phyloP scores from a whole-genome alignment of 176 grass and related monocot species.

The Oryza longistaminata region DNA sequence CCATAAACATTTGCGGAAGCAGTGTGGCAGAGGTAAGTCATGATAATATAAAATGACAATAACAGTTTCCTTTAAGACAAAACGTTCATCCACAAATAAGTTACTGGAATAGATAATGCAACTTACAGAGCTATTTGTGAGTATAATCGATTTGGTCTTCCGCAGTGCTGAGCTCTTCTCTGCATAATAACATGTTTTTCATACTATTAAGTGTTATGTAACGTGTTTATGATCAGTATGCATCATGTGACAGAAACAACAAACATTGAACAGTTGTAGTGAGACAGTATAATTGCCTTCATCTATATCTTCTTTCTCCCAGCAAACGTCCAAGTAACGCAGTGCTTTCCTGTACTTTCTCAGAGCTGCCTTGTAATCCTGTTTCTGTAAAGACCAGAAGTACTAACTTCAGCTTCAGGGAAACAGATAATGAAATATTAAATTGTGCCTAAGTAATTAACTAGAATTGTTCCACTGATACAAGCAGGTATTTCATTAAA shows the following conservation, averaged over 20 bases:
- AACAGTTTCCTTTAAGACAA: constrained; percentile 4
- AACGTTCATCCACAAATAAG: constrained; percentile 3
- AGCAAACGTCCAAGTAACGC: constrained; percentile 92
- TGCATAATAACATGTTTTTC: constrained; percentile 45
- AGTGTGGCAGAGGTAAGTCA: background rate
- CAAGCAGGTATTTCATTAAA: background rate
- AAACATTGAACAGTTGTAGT: constrained; percentile 10
- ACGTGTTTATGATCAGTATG: constrained; percentile 6
- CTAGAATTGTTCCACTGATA: background rate
- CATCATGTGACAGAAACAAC: constrained; percentile 25
- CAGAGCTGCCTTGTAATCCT: constrained; percentile 89
- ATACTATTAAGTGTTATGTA: constrained; percentile 33
- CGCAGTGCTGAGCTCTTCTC: constrained; percentile 84
- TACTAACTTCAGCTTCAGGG: constrained; percentile 21
- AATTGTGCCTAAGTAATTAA: background rate
- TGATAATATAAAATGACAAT: constrained; percentile 21
- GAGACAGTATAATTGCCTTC: constrained; percentile 58
- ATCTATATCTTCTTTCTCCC: constrained; percentile 99
- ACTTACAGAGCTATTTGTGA: constrained; percentile 98
- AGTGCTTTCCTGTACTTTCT: constrained; percentile 97
- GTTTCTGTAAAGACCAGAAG: constrained; percentile 59
- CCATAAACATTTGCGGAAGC: background rate
- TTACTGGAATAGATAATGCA: constrained; percentile 6
- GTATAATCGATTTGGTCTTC: constrained; percentile 96
- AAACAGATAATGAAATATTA: constrained; percentile 22